Evolutionary conservation across 1,284 basidiomycete species (phyloP), one percentile per base, ranked within the genome.

Genomic region (Trametes sp.): DNA sequence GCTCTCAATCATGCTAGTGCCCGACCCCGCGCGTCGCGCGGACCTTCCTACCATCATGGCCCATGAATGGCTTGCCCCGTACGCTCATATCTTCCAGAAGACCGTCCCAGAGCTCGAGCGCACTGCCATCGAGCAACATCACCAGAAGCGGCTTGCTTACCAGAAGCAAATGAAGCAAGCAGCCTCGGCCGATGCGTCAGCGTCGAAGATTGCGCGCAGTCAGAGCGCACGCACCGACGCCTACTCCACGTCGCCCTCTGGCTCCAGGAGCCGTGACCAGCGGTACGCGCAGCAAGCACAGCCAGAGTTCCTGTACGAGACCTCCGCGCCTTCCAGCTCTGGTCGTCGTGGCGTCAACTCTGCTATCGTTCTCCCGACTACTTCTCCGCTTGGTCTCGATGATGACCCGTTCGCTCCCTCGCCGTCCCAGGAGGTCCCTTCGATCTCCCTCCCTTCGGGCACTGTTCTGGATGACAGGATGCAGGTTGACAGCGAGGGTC

Each of bases 1-100:
- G 14, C 79, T 93, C 11, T 81, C 86, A 52, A 85, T 89, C 74
- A 98, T 98, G 95, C 88, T 98, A 41, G 94, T 97, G 2, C 93
- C 89, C 54, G 87, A 94, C 76, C 89, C 93, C 2, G 80, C 82
- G 23, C 84, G 86, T 48, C 89, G 95, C 55, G 91, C 92, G 45
- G 87, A 88, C 65, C 82, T 97, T 44, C 80, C 82, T 11, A 80
- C 83, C 2, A 90, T 98, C 68, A 95, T 95, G 90, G 80, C 76
- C 14, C 95, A 97, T 73, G 82, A 85, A 4, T 98, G 95, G 95
- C 81, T 97, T n/a, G 79, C 79, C 0, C 81, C 85, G 1, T 92
- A 92, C 66, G 81, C 82, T 0, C 78, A 83, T 46, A 74, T 84
- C 14, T 97, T 98, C 77, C 82, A 85, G 29, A 88, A 84, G 66